Evolutionary conservation across 2,329 filamentous ascomycete species (phyloP), one percentile per base, ranked within the genome.

Genomic region (Penicillium sp.): DNA sequence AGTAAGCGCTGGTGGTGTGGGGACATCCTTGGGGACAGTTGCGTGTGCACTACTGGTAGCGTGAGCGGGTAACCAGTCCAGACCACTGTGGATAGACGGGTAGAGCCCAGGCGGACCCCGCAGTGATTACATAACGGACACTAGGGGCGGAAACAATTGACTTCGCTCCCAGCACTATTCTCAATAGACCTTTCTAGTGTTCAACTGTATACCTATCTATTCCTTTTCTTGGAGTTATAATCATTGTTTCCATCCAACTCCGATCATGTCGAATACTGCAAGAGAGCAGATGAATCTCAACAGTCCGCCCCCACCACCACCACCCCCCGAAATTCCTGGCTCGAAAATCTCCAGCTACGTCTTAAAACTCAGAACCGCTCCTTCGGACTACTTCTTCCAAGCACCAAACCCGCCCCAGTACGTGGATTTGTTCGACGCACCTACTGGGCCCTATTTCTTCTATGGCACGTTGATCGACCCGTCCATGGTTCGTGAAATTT

Each of bases 391-490:
- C 24, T 44, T 44, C 24, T 44, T 44, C 14, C 40, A 26, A 26
- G 20, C 40, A 44, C 24, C 40, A 29, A 44, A 31, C 14, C 40
- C 24, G 18, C 34, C 16, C 34, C 5, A 35, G 34, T 9, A 35
- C 34, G 34, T 35, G 14, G 16, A 35, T 2, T 35, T 35, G 34
- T 44, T 44, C 40, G 40, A 44, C 40, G 50, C 65, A 32, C 65
- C 59, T 2, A 63, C 57, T 3, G 65, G 64, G 1, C 60, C 63
- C 3, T 74, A 72, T 53, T 75, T 76, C 60, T 72, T 76, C 61
- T 74, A 76, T 53, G 72, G 71, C 35, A 71, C 72, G 1, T 57
- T 76, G n/a, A 60, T 64, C 13, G 68, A 75, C 37, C 64, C 69
- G 0, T 42, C 53, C 0, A 66, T 70, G 57, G 54, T 70, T n/a